Evolutionary conservation across 352 stramenopile species (phyloP).

Genomic region (Sclerospora graminicola): DNA sequence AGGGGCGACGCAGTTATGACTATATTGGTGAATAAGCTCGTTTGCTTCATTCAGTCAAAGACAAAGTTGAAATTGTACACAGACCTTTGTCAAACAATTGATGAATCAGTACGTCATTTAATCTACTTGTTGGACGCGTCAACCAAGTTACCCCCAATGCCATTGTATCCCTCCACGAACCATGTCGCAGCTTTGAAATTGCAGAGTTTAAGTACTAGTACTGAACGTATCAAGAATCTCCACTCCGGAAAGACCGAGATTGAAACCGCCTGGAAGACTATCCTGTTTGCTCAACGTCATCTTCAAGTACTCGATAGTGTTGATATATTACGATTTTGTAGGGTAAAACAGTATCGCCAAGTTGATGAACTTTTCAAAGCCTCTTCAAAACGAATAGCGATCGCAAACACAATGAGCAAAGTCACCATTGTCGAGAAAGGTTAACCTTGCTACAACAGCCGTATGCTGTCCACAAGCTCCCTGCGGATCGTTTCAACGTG

Average conservation of each 20-base stretch:
- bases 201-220: slow-evolving; percentile 14
- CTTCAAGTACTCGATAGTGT: slow-evolving; percentile 48
- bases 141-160: slow-evolving; percentile 15
- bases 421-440: slow-evolving; percentile 16
- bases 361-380: slow-evolving; percentile 32
- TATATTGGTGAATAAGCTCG: slow-evolving; percentile 26
- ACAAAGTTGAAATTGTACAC: slow-evolving; percentile 36
- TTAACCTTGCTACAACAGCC: slow-evolving; percentile 70
- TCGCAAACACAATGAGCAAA: slow-evolving; percentile 11
- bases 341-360: slow-evolving; percentile 47
- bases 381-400: slow-evolving; percentile 7
- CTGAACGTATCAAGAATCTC: slow-evolving; percentile 2
- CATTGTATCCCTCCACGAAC: slow-evolving; percentile 44
- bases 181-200: slow-evolving; percentile 32
- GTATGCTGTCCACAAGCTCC: slow-evolving; percentile 70
- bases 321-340: slow-evolving; percentile 62
- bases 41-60: slow-evolving; percentile 43
- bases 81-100: slow-evolving; percentile 17
- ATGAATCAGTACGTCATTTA: slow-evolving; percentile 6
- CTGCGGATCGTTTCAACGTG: slow-evolving; percentile 55
- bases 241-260: slow-evolving; percentile 15
- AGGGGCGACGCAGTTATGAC: slow-evolving; percentile 1
- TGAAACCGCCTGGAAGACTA: slow-evolving; percentile 25
- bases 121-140: slow-evolving; percentile 11
- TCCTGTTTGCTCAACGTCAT: slow-evolving; percentile 28